Evolutionary conservation across 2,329 filamentous ascomycete genomes (phyloP), one percentile per base, ranked within the genome.

Genomic region (Penicillium frequentans): DNA sequence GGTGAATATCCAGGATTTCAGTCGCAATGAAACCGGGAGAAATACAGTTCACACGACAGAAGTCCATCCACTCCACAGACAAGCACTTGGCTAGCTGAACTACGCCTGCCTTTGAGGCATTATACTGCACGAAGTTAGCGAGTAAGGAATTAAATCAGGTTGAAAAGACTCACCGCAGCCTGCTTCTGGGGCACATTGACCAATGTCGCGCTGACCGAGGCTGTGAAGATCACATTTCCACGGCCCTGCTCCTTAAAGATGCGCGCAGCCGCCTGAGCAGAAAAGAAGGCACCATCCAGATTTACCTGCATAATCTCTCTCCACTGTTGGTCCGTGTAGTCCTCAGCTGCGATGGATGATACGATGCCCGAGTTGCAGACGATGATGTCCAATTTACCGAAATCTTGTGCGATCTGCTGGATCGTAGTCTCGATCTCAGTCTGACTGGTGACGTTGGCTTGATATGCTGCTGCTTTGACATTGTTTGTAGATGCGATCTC

Each of bases 341-440:
- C 70, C 9, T 74, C 70, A 13, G 72, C 74, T 0, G 75, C 64
- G 54, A 73, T 63, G 5, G 70, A 68, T 2, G 67, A 61, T 33
- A 68, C 68, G 26, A 77, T 74, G 1, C 79, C 79, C 0, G 79
- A 77, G 63, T 80, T 81, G 19, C 74, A 79, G 31, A 82, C 72
- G 37, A 81, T 69, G 52, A 82, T 75, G 52, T 79, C 74, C 10
- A 81, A 70, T 31, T 71, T 70, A 14, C 77, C 77, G 63, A 80
- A 80, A 42, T 77, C 75, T 8, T 63, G 57, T 2, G 65, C 67
- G 14, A 78, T 70, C 27, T 71, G 58, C 4, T 73, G 59, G 3
- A 80, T 64, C 3, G 64, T 63, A 1, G 47, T 44, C 37, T 73
- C 64, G 10, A 79, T 74, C 8, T 70, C 64, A 4, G 58, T 48